Evolutionary conservation across 2,329 filamentous ascomycete genomes (phyloP).

Genomic region (Fusarium tanahbumbuense): DNA sequence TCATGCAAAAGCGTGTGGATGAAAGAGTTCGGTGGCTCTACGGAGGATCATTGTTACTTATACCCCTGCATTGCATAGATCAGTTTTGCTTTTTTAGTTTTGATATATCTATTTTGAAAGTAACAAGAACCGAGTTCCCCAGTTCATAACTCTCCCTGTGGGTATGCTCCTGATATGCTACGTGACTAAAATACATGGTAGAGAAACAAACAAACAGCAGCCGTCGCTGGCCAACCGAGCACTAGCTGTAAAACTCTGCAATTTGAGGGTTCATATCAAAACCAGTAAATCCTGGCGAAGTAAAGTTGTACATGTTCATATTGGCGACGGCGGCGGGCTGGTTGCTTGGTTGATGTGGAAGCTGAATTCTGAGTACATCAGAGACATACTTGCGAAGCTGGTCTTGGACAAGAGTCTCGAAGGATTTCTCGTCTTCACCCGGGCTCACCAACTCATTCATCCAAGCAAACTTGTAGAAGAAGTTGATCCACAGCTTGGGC

Average conservation of each 20-base stretch:
- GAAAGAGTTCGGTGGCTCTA: conserved; percentile 1
- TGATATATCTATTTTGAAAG: background rate
- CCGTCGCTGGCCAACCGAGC: background rate
- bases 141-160: background rate
- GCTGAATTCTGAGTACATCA: conserved; percentile 25
- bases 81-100: conserved; percentile 9
- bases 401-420: conserved; percentile 30
- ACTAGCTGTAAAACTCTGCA: background rate
- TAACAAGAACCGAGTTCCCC: background rate
- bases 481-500: conserved; percentile 33
- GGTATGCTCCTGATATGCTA: background rate
- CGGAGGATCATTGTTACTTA: conserved; percentile 31
- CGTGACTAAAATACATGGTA: background rate
- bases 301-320: conserved; percentile 5
- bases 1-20: conserved; percentile 23
- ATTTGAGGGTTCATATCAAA: conserved; percentile 15
- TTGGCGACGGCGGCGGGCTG: background rate
- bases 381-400: conserved; percentile 37
- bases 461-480: conserved; percentile 40
- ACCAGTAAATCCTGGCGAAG: conserved; percentile 2
- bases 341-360: conserved; percentile 31
- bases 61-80: conserved; percentile 40
- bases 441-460: conserved; percentile 40
- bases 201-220: background rate
- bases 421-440: conserved; percentile 34